Base-by-base conservation (phyloP, 2,329 filamentous ascomycete genomes). In the Hortaea werneckii region DNA sequence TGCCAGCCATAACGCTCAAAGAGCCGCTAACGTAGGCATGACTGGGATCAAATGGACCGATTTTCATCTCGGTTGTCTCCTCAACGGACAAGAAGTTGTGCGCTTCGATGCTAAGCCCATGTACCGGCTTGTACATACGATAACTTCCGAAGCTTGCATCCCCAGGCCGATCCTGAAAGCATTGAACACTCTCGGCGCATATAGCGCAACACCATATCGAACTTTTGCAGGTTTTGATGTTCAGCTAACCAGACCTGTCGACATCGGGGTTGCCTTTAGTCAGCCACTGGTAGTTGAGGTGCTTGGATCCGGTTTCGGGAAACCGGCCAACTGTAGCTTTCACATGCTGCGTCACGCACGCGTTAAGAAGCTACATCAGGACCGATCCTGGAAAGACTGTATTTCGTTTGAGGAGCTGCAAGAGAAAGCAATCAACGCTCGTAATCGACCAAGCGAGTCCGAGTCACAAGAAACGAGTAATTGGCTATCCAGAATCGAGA, bases 281-380 rank as follows among this genome's bases (percentile, higher is more conserved):
- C 69, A 73, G 0, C 87, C 87, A 0, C 76, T 87, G 13, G 79
- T 95, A 0, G 85, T 88, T 46, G 89, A 94, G 54, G 70, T 94
- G 48, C 73, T 85, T 26, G 89, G 87, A 44, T 85, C 86, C 50
- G 82, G 83, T 0, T 95, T 88, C 54, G 83, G 87, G 49, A 85
- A 82, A 57, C 74, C 77, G 2, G 75, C 78, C 4, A 82, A 83
- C 56, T 80, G 78, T 10, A 73, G 74, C 1, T 88, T 85, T 57
- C 87, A 79, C 70, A 82, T 81, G 48, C 76, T 87, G 43, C 76
- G 88, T 1, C 94, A 94, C 57, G 84, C 88, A 1, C 72, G 77
- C 2, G 78, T 90, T 3, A 74, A 78, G 46, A 94, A 90, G 58
- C 72, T 94, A 7, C 87, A 94, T 56, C 77, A 75, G 49, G 87